These are phyloP conservation scores for Moesziomyces sp. DNA, from an alignment of 1,284 basidiomycete species.

Conservation along the genomic window DNA sequence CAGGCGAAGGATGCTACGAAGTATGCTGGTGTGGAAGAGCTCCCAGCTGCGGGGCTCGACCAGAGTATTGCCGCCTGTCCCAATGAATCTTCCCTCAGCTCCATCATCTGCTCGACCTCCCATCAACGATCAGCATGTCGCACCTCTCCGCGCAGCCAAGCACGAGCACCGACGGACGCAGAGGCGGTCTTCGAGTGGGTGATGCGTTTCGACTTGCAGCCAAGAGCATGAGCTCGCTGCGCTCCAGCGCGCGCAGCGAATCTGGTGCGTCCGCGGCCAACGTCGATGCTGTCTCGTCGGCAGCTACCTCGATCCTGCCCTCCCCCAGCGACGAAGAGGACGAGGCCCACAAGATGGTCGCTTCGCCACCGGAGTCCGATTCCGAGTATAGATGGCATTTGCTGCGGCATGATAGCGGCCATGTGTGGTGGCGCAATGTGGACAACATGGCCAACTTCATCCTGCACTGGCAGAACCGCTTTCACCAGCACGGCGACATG, in stretches of 20 bases:
- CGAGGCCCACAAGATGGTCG: not conserved
- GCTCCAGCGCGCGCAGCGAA: not conserved
- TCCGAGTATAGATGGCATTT: constrained; percentile 24
- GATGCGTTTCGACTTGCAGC: not conserved
- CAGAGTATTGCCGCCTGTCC: too few species aligned
- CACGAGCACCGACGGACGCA: too few species aligned
- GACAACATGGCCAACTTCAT: constrained; percentile 48
- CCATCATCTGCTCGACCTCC: not conserved
- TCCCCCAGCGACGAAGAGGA: not conserved
- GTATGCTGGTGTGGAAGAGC: too few species aligned
- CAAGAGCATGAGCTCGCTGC: not conserved
- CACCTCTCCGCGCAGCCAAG: too few species aligned
- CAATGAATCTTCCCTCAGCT: not conserved
- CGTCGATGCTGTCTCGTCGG: not conserved
- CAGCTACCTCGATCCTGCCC: not conserved
- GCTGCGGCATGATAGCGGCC: not conserved
- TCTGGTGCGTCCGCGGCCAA: not conserved
- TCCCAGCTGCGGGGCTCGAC: too few species aligned
- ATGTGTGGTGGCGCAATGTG: constrained; percentile 34
- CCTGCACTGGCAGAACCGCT: constrained; percentile 38
- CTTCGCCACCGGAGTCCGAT: constrained; percentile 6
- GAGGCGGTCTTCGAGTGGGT: too few species aligned
- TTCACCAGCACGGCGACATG: constrained; percentile 46
- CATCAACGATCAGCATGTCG: too few species aligned
- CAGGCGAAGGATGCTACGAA: too few species aligned